Base-by-base conservation (phyloP, 2,329 filamentous ascomycete species). In the Penicillium verrucosum region DNA sequence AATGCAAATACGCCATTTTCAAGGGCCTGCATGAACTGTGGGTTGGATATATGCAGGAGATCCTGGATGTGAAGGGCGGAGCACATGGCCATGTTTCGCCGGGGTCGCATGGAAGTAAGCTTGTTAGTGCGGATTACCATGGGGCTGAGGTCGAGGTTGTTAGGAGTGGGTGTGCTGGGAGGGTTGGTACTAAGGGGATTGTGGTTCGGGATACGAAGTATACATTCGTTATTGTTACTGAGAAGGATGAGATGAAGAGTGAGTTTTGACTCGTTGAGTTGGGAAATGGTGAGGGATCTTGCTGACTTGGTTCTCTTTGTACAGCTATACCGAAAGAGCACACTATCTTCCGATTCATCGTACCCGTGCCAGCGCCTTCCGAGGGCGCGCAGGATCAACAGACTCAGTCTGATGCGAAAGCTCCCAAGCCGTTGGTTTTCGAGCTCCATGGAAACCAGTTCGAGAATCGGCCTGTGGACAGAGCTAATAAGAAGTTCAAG, bases 401-500 rank as follows among this genome's bases (percentile, higher is more conserved):
- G 29, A 36, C 79, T 76, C 59, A 77, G 77, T 18, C 80, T 10
- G 40, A 14, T 29, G 8, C 10, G 7, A 25, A 47, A 36, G 23
- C 10, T 2, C 44, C 29, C 1, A 60, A 51, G 34, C 64, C 64
- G 7, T 51, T 97, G 67, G 81, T 87, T 0, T 94, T 97, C 66
- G 93, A 97, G 72, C 79, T 97, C 1, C 83, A 93, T 61, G 94
- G 94, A 3, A 89, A 91, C 65, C 90, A 95, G 70, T 92, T 97
- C 68, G 85, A 91, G 80, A 85, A 87, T 63, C 82, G 92, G 11
- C 87, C 93, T 2, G 86, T 89, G 16, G 93, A 97, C 71, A 81
- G 94, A 23, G 90, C 92, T 47, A 96, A 89, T 67, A 91, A 86
- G 77, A 97, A 96, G 77, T 96, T 96, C 76, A 96, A 94, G 76